phyloP scores from a whole-genome alignment of 306 rosid genomes.

The Vachellia pachyceras region DNA sequence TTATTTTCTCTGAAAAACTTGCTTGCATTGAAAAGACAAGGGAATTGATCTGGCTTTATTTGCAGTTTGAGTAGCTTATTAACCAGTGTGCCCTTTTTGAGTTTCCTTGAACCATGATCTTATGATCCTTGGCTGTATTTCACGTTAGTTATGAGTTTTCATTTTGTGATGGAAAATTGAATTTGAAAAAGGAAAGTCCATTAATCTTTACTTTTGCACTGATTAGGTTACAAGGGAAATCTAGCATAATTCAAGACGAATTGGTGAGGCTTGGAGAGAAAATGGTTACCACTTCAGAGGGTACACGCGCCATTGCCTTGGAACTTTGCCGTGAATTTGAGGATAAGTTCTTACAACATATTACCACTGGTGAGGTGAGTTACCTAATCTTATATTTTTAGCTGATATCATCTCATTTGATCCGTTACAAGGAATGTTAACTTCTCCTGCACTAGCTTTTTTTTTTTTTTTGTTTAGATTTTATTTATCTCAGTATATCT shows the following conservation, averaged over 20 bases:
- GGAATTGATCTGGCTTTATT: neutral
- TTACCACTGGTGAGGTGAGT: constrained; percentile 91
- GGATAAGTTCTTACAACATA: constrained; percentile 93
- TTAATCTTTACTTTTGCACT: constrained; percentile 29
- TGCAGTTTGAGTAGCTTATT: neutral
- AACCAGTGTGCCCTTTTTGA: neutral
- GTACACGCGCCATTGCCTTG: constrained; percentile 94
- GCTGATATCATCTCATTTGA: constrained; percentile 16
- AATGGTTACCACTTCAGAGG: constrained; percentile 89
- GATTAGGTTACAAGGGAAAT: constrained; percentile 94
- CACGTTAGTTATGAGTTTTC: neutral
- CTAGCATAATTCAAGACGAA: constrained; percentile 91
- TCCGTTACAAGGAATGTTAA: constrained; percentile 8
- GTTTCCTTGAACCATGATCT: neutral
- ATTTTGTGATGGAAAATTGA: neutral
- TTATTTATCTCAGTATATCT: constrained; percentile 2
- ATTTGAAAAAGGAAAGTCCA: neutral
- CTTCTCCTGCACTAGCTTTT: neutral
- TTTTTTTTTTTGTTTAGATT: neutral
- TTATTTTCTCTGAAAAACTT: constrained; percentile 7
- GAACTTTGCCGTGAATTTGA: constrained; percentile 99
- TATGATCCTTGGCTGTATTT: neutral
- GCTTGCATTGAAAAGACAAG: constrained; percentile 13
- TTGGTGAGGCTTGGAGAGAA: constrained; percentile 94
- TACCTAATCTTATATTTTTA: constrained; percentile 28